phyloP scores from a whole-genome alignment of 208 protist species.

The Leishmania braziliensis region DNA sequence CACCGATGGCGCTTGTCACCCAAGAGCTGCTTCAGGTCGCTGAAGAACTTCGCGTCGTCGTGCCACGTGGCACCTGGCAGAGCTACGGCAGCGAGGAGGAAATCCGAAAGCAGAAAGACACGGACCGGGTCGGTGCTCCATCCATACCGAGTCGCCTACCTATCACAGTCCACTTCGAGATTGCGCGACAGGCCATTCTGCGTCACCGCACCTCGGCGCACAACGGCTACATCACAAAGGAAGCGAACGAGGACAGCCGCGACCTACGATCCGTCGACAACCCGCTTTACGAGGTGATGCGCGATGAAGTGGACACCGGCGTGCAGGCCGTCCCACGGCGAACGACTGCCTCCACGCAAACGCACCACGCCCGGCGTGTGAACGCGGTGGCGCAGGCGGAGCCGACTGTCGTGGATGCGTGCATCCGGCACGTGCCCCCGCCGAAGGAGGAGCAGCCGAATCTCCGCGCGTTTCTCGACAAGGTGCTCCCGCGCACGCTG shows the following conservation, averaged over 20 bases:
- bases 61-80: slow-evolving; percentile 73
- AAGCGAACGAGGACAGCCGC: slow-evolving; percentile 88
- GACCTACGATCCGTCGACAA: slow-evolving; percentile 73
- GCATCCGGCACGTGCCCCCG: slow-evolving; percentile 58
- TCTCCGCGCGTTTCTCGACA: slow-evolving; percentile 75
- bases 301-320: slow-evolving; percentile 73
- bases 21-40: slow-evolving; percentile 64
- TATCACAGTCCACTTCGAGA: slow-evolving; percentile 75
- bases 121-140: slow-evolving; percentile 8
- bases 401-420: slow-evolving; percentile 81
- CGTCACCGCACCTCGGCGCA: slow-evolving; percentile 52
- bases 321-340: slow-evolving; percentile 75
- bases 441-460: slow-evolving; percentile 59
- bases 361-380: slow-evolving; percentile 76
- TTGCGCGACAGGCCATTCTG: slow-evolving; percentile 63
- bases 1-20: slow-evolving; percentile 43
- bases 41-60: slow-evolving; percentile 56
- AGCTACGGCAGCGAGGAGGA: slow-evolving; percentile 84
- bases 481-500: slow-evolving; percentile 78
- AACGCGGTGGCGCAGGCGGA: slow-evolving; percentile 82
- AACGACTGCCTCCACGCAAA: slow-evolving; percentile 52
- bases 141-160: slow-evolving; percentile 51
- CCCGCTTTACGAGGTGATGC: slow-evolving; percentile 63
- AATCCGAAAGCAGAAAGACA: slow-evolving; percentile 60
- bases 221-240: slow-evolving; percentile 73